Conservation (phyloP, 2,329 filamentous ascomycete genomes). For the Rhinocladiella similis region DNA sequence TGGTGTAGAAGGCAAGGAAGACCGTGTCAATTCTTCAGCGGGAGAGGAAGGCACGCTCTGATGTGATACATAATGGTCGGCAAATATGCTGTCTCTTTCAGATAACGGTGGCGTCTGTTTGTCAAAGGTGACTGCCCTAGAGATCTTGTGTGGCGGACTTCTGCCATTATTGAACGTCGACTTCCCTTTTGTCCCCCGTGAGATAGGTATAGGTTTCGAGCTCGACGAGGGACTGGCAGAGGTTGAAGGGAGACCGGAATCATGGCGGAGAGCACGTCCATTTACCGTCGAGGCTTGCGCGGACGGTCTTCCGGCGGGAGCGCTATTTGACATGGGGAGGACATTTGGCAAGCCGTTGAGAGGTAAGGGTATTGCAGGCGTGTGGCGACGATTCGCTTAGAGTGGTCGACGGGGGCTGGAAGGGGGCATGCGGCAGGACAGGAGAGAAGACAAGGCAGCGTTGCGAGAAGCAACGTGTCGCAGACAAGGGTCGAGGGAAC, state of each 20-base stretch:
- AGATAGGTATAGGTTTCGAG: constrained; percentile 39
- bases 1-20: constrained; percentile 9
- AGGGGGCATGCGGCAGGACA: constrained; percentile 12
- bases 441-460: constrained; percentile 11
- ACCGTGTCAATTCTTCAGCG: constrained; percentile 7
- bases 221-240: constrained; percentile 30
- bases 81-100: constrained; percentile 64
- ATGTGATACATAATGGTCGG: constrained; percentile 59
- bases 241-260: constrained; percentile 31
- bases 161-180: constrained; percentile 22
- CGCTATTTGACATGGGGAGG: constrained; percentile 52
- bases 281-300: constrained; percentile 39
- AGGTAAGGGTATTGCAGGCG: constrained; percentile 19
- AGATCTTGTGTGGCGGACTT: constrained; percentile 15
- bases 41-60: constrained; percentile 38
- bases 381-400: constrained; percentile 28
- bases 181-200: constrained; percentile 28
- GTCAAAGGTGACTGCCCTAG: constrained; percentile 22
- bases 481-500: constrained; percentile 3
- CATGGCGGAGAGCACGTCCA: constrained; percentile 31
- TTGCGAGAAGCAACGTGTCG: constrained; percentile 17
- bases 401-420: constrained; percentile 11
- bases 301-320: constrained; percentile 49
- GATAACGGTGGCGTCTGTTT: constrained; percentile 53
- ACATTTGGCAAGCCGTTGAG: constrained; percentile 46